phyloP scores from a whole-genome alignment of 2,329 filamentous ascomycete species.

The Xylogone sp. region DNA sequence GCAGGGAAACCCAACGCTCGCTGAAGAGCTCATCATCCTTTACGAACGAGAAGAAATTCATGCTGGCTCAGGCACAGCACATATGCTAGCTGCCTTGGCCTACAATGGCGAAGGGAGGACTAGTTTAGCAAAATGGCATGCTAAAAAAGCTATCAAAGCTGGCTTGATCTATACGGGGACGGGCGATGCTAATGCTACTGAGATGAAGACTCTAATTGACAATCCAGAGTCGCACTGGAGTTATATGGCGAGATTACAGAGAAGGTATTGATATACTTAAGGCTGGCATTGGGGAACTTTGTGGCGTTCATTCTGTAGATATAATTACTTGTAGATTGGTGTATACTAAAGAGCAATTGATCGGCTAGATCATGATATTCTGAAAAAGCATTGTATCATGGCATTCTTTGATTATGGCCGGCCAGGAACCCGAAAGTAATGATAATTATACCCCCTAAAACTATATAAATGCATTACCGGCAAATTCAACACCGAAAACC shows the following conservation, averaged over 20 bases:
- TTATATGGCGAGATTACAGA: slow-evolving; percentile 8
- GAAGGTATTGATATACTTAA: background rate
- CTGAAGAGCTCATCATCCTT: slow-evolving; percentile 33
- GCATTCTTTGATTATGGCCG: too few relatives aligned
- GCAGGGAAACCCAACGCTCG: slow-evolving; percentile 29
- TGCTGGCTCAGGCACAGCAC: slow-evolving; percentile 27
- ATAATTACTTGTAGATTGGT: background rate
- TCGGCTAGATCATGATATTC: background rate
- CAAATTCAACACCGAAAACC: slow-evolving; percentile 27
- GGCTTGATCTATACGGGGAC: slow-evolving; percentile 26
- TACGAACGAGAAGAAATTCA: slow-evolving; percentile 32
- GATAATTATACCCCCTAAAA: background rate
- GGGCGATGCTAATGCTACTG: slow-evolving; percentile 21
- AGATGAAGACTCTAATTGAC: slow-evolving; percentile 30
- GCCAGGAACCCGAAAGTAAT: background rate
- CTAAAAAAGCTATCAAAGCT: slow-evolving; percentile 24
- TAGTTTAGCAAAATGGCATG: slow-evolving; percentile 29
- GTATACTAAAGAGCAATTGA: background rate
- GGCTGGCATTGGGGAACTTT: background rate
- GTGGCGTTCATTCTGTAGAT: background rate
- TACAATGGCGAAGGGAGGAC: slow-evolving; percentile 33
- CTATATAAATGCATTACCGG: background rate
- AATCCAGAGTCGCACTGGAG: slow-evolving; percentile 26
- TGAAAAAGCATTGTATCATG: background rate
- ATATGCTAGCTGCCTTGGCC: slow-evolving; percentile 37